phyloP scores from a whole-genome alignment of 1,284 basidiomycete genomes.

The Mycena sp. region DNA sequence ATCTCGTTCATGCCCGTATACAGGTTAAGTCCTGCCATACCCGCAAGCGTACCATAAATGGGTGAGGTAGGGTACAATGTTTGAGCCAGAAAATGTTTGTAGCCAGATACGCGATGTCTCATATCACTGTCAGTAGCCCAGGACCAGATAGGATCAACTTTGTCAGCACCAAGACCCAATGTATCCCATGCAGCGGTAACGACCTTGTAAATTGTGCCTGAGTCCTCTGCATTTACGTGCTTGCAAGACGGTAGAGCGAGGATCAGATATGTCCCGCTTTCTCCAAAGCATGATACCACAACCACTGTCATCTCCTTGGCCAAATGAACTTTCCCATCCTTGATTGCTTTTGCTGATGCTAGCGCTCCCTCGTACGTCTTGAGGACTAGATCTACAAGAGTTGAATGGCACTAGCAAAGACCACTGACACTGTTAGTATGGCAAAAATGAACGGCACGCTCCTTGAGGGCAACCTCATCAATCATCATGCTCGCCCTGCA shows the following conservation, averaged over 20 bases:
- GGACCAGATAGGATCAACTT: constrained; percentile 24
- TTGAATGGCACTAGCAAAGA: neutral
- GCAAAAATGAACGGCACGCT: neutral
- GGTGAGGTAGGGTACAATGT: neutral
- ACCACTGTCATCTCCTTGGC: constrained; percentile 26
- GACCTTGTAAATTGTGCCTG: constrained; percentile 8
- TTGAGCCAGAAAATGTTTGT: constrained; percentile 12
- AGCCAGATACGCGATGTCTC: constrained; percentile 11
- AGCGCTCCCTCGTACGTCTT: neutral
- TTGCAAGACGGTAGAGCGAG: constrained; percentile 25
- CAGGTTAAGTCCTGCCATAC: constrained; percentile 27
- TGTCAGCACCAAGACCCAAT: neutral
- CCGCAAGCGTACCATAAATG: constrained; percentile 15
- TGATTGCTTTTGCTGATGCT: neutral
- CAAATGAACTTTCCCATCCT: constrained; percentile 8
- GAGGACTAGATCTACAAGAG: neutral
- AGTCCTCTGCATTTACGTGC: constrained; percentile 8
- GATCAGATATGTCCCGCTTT: constrained; percentile 21
- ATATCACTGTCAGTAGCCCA: constrained; percentile 31
- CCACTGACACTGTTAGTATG: neutral
- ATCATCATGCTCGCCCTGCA: neutral
- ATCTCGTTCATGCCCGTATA: constrained; percentile 12
- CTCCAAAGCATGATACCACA: constrained; percentile 8
- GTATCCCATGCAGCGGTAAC: constrained; percentile 2
- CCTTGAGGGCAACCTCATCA: neutral